Evolutionary conservation across 306 rosid species (phyloP).

Genomic region (Mucuna pruriens): DNA sequence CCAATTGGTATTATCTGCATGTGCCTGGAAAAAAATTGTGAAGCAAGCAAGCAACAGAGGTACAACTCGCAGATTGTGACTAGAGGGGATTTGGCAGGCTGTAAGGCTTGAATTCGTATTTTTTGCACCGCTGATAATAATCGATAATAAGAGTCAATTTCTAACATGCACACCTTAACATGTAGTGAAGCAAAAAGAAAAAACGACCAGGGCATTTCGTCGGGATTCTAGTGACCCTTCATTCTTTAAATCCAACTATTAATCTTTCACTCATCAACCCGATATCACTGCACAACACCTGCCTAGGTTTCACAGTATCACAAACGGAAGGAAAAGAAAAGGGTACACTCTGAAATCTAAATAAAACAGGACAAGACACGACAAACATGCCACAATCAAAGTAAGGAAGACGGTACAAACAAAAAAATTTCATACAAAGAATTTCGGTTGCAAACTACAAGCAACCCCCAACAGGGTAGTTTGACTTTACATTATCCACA

Average conservation of each 20-base stretch:
- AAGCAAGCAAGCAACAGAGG: slow-evolving; percentile 26
- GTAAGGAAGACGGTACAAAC: background rate
- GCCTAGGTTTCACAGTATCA: slow-evolving; percentile 5
- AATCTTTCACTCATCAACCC: background rate
- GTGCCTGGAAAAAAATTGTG: slow-evolving; percentile 15
- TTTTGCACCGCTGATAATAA: background rate
- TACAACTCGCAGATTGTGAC: background rate
- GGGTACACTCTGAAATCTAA: background rate
- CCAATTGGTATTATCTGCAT: background rate
- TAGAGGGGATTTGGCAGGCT: background rate
- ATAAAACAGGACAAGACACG: slow-evolving; percentile 12
- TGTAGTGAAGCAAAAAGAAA: background rate
- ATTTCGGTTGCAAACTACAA: slow-evolving; percentile 30
- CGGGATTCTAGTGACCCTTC: slow-evolving; percentile 16
- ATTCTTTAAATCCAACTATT: background rate
- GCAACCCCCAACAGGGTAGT: slow-evolving; percentile 34
- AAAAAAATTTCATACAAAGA: slow-evolving; percentile 1
- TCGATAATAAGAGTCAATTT: background rate
- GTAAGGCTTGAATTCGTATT: background rate
- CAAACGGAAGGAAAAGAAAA: background rate
- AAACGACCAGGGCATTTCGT: background rate
- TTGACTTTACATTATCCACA: slow-evolving; percentile 31
- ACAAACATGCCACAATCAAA: slow-evolving; percentile 33
- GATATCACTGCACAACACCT: background rate
- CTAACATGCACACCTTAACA: background rate